Evolutionary conservation across 2,329 filamentous ascomycete species (phyloP), one percentile per base, ranked within the genome.

Genomic region (Botryosphaeria agaves): DNA sequence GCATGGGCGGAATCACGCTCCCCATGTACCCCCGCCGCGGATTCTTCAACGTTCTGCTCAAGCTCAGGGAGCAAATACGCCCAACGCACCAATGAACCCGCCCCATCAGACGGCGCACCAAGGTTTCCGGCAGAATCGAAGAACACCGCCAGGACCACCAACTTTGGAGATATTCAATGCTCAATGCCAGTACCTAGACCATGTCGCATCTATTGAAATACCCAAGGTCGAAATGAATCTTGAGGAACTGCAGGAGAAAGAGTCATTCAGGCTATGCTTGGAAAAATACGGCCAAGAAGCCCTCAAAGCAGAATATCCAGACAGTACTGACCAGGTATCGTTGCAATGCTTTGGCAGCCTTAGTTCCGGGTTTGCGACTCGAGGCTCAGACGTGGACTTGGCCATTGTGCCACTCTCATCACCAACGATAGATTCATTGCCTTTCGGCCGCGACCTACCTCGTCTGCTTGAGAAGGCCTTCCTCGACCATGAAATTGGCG

Each of bases 351-450:
- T 89, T 46, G 84, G 83, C 4, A 91, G 83, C 47, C 61, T 91
- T 28, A 69, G 71, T 14, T 85, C 83, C 8, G 84, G 84, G 0
- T 92, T 92, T 53, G 85, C 81, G 3, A 83, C 80, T 7, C 79
- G 79, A 42, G 72, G 73, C n/a, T 87, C 84, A 1, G 84, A 93
- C 44, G 83, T 93, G 76, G 85, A 94, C 51, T 66, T 93, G 18
- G 79, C 76, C 6, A 66, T 92, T 19, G 59, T 89, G 4, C 76
- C 79, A 1, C 69, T 36, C 18, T 27, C 37, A 7, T 37, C 34
- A 20, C 29, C 33, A 32, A 32, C 41, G 9, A 41, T 46, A 7
- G 36, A 38, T 36, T 44, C 47, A 30, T 45, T 27, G 11, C 15
- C 43, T 7, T 40, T 47, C 29, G 76, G 76, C 2, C 55, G 64